Evolutionary conservation across 768 basidiomycete species (phyloP).

Genomic region (Pulveroboletus ravenelii): DNA sequence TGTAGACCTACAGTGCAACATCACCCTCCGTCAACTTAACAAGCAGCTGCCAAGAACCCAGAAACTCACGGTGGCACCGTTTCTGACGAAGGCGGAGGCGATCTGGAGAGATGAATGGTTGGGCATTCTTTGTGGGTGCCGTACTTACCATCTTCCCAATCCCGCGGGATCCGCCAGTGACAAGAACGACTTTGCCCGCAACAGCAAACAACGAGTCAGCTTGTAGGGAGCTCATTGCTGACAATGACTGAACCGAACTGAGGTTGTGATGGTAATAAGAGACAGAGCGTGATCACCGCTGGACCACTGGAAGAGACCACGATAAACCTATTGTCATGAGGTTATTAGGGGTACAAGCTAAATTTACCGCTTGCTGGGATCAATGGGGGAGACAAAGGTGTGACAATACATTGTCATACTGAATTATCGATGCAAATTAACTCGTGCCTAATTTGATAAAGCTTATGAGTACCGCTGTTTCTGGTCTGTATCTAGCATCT

Average conservation of each 20-base stretch:
- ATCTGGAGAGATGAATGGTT: constrained; percentile 39
- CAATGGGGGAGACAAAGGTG: not conserved
- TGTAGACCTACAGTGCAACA: constrained; percentile 45
- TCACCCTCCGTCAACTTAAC: constrained; percentile 3
- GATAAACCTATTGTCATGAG: constrained; percentile 17
- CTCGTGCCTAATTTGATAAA: constrained; percentile 20
- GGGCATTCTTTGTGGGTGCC: not conserved
- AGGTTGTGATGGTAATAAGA: not conserved
- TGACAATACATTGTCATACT: constrained; percentile 6
- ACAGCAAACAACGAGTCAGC: constrained; percentile 44
- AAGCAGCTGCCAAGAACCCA: not conserved
- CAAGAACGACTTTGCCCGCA: constrained; percentile 49
- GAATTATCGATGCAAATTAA: constrained; percentile 22
- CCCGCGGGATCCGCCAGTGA: constrained; percentile 64
- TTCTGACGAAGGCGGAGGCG: constrained; percentile 56
- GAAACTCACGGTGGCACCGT: constrained; percentile 50
- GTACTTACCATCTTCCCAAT: constrained; percentile 58
- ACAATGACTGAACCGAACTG: not conserved
- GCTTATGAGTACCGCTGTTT: constrained; percentile 17
- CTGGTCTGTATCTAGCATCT: constrained; percentile 9
- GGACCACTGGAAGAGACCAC: not conserved
- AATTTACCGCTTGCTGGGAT: constrained; percentile 10
- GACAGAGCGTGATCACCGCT: not conserved
- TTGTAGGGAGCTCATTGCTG: constrained; percentile 36
- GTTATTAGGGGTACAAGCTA: constrained; percentile 6